Conservation (phyloP, 2,329 filamentous ascomycete species). For the Orbilia blumenaviensis region DNA sequence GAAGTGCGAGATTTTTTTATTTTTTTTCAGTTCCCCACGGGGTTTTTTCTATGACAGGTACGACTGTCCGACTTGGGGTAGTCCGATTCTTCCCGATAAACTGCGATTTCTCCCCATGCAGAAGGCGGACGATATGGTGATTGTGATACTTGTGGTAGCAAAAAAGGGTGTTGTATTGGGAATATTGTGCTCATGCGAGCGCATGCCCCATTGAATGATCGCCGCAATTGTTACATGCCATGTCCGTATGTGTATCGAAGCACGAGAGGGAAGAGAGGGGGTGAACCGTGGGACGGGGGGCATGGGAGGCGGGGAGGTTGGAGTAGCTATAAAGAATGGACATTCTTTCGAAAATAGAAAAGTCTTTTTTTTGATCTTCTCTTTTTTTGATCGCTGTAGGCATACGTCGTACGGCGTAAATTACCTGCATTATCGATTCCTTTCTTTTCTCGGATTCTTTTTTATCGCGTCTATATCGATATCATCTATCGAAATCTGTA, state of each 20-base stretch:
- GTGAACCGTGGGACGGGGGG: background rate
- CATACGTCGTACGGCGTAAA: background rate
- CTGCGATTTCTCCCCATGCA: conserved; percentile 22
- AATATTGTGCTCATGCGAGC: background rate
- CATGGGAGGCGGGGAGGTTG: background rate
- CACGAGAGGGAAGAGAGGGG: background rate
- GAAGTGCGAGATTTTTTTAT: conserved; percentile 7
- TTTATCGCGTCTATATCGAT: background rate
- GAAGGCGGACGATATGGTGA: background rate
- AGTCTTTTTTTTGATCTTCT: background rate
- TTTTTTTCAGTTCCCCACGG: no score
- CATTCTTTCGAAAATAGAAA: conserved; percentile 3
- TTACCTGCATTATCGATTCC: background rate
- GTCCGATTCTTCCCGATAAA: conserved; percentile 9
- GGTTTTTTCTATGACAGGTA: conserved; percentile 4
- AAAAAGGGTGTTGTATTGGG: background rate
- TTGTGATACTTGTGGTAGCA: background rate
- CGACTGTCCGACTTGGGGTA: background rate
- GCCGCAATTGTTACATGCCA: background rate
- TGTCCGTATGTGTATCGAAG: conserved; percentile 7
- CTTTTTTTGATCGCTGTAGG: background rate
- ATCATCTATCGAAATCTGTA: background rate
- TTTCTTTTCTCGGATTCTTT: background rate
- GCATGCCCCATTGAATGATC: background rate
- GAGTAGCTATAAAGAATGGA: conserved; percentile 16